Evolutionary conservation across 495 filamentous ascomycete species (phyloP).

Genomic region (Cudoniella acicularis): DNA sequence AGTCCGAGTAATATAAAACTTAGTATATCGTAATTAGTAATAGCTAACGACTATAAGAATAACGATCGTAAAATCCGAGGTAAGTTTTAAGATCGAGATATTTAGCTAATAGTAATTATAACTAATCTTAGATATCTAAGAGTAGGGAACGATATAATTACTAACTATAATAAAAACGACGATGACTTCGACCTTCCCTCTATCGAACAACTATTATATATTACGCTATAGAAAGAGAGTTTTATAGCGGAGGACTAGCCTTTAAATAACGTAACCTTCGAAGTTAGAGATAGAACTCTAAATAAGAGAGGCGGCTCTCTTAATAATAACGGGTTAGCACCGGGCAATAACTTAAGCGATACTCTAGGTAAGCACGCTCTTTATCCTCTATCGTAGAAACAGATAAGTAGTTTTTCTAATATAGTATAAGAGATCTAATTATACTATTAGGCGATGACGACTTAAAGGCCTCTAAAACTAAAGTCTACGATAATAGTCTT

Average conservation of each 20-base stretch:
- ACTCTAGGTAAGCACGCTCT: constrained; percentile 8
- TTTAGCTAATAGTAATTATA: constrained; percentile 15
- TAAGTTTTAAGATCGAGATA: constrained; percentile 17
- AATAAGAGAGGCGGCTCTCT: constrained; percentile 12
- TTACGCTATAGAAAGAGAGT: constrained; percentile 13
- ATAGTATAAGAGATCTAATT: constrained; percentile 12
- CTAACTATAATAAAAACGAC: constrained; percentile 9
- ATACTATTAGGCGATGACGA: constrained; percentile 8
- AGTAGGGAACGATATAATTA: constrained; percentile 5
- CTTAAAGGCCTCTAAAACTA: constrained; percentile 8
- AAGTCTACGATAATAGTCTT: constrained; percentile 10
- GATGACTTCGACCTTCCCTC: constrained; percentile 6
- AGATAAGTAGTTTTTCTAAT: constrained; percentile 11
- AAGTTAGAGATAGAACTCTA: constrained; percentile 13
- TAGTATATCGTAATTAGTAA: constrained; percentile 9
- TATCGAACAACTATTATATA: constrained; percentile 19
- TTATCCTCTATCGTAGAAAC: constrained; percentile 11
- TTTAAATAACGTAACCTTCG: neutral
- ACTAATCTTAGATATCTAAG: constrained; percentile 10
- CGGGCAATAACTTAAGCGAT: constrained; percentile 4
- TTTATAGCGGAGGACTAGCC: constrained; percentile 3
- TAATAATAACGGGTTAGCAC: constrained; percentile 12
- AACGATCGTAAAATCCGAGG: constrained; percentile 11
- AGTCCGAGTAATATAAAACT: constrained; percentile 6
- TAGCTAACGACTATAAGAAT: constrained; percentile 5